Evolutionary conservation across 169 alveolate genomes (phyloP).

Genomic region (Cryptosporidium sp.): DNA sequence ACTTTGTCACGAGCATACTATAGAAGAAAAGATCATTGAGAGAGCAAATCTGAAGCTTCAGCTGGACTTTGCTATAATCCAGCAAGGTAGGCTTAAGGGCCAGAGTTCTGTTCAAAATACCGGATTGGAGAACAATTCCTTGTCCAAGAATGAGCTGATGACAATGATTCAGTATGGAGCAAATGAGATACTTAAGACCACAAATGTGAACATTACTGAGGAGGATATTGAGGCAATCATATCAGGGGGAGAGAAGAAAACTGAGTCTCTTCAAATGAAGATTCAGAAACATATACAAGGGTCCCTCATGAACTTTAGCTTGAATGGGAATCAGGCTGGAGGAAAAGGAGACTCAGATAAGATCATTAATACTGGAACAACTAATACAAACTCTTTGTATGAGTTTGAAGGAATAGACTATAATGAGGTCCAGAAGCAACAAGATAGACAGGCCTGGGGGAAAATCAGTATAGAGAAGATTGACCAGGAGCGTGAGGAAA

Average conservation of each 20-base stretch:
- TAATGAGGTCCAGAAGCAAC: conserved; percentile 79
- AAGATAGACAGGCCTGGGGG: conserved; percentile 77
- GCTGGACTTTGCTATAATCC: conserved; percentile 95
- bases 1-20: conserved; percentile 93
- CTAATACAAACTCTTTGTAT: conserved; percentile 67
- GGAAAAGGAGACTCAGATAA: conserved; percentile 23
- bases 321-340: conserved; percentile 16
- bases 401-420: conserved; percentile 85
- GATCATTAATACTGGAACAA: conserved; percentile 47
- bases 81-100: conserved; percentile 92
- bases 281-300: conserved; percentile 83
- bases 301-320: conserved; percentile 80
- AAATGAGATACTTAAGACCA: conserved; percentile 86
- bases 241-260: conserved; percentile 79
- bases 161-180: conserved; percentile 91
- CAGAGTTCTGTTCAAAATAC: neutral
- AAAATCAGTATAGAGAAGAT: conserved; percentile 72
- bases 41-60: conserved; percentile 95
- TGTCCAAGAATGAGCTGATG: conserved; percentile 87
- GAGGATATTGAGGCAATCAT: conserved; percentile 84
- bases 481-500: conserved; percentile 82
- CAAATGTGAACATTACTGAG: conserved; percentile 83
- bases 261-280: conserved; percentile 76
- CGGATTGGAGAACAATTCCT: conserved; percentile 80
- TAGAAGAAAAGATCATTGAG: conserved; percentile 98